These are phyloP conservation scores for Aspergillus costaricaensis DNA, from an alignment of 2,329 filamentous ascomycete genomes.

Conservation along the genomic window DNA sequence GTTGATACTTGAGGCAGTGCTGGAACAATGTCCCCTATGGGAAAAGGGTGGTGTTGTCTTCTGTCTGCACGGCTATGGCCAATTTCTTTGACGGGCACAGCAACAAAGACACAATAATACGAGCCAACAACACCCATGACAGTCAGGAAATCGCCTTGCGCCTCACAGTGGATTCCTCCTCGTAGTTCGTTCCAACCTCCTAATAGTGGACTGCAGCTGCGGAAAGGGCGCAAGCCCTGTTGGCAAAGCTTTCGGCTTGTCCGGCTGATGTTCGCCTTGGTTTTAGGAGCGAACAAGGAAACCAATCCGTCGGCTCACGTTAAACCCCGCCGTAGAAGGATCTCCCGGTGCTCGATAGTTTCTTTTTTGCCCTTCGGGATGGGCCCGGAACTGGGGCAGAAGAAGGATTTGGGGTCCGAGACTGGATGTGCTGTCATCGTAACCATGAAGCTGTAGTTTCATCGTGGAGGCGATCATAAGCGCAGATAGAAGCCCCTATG, in stretches of 20 bases:
- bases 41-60: conserved; percentile 1
- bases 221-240: background rate
- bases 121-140: background rate
- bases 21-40: background rate
- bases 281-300: background rate
- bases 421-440: background rate
- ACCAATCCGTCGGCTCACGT: conserved; percentile 2
- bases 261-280: conserved; percentile 10
- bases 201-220: background rate
- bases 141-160: conserved; percentile 1
- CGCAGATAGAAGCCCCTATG: background rate
- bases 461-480: background rate
- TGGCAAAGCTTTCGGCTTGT: conserved; percentile 6
- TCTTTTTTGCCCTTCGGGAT: background rate
- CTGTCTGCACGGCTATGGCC: conserved; percentile 1
- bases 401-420: conserved; percentile 3
- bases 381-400: background rate
- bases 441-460: background rate
- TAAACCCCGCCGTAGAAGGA: conserved; percentile 4
- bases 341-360: background rate
- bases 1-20: conserved; percentile 3
- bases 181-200: background rate
- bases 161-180: conserved; percentile 4
- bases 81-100: conserved; percentile 3
- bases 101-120: background rate